Evolutionary conservation across 1,139 yeast genomes (phyloP).

Genomic region (Debaryomycetaceae sp.): DNA sequence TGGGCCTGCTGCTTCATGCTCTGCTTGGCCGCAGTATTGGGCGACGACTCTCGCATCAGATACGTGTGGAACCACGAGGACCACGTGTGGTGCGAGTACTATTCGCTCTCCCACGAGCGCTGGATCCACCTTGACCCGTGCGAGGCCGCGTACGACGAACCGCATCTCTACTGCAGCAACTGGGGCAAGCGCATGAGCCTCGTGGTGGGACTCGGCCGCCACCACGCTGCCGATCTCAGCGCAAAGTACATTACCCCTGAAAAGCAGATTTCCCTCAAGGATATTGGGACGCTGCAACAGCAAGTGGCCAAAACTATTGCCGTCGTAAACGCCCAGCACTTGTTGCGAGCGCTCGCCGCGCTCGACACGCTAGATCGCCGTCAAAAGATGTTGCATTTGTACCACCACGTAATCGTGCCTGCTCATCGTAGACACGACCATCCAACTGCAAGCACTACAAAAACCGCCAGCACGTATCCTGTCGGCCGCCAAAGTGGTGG

Average conservation of each 20-base stretch:
- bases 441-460: constrained; percentile 2
- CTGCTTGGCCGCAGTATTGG: constrained; percentile 49
- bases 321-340: constrained; percentile 2
- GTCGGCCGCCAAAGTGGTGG: constrained; percentile 66
- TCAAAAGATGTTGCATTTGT: constrained; percentile 1
- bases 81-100: constrained; percentile 94
- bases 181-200: constrained; percentile 96
- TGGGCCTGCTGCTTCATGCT: constrained; percentile 84
- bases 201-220: constrained; percentile 55
- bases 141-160: constrained; percentile 78
- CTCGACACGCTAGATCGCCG: neutral
- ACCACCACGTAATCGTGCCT: constrained; percentile 4
- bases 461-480: constrained; percentile 5
- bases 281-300: constrained; percentile 12
- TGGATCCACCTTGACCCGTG: constrained; percentile 92
- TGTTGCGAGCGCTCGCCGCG: neutral
- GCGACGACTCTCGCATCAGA: constrained; percentile 19
- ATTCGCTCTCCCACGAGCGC: constrained; percentile 43
- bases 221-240: constrained; percentile 61
- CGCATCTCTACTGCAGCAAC: constrained; percentile 62
- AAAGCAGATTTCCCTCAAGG: constrained; percentile 27
- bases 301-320: constrained; percentile 1
- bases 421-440: constrained; percentile 3
- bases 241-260: constrained; percentile 51
- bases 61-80: constrained; percentile 87